Evolutionary conservation across 2,329 filamentous ascomycete genomes (phyloP), one percentile per base, ranked within the genome.

Genomic region (Talaromyces atroroseus): DNA sequence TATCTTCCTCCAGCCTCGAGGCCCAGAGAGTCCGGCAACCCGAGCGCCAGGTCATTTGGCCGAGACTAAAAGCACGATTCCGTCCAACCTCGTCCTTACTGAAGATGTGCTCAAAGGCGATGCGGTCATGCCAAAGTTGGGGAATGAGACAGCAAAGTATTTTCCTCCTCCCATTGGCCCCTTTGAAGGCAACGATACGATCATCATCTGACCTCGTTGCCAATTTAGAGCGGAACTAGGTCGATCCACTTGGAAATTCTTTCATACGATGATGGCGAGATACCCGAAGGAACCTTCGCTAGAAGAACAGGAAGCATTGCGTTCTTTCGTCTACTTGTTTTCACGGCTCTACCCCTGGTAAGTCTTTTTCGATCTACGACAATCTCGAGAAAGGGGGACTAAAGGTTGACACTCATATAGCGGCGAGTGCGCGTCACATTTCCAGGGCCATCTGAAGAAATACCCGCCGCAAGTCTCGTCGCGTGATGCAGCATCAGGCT

Each of bases 201-300:
- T 48, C 21, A 48, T 29, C 23, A 44, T 18, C 40, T 44, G 40
- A 23, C 20, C 12, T 47, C 44, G 11, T 29, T 42, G 36, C 3
- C 38, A 49, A 34, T 47, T 16, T 23, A 82, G 79, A 70, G 83
- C 81, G 59, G 84, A 87, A 69, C 75, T 87, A 26, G 84, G 84
- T 59, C 79, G 83, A 59, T 81, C 84, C 56, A 80, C 83, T 36
- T 87, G 84, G 84, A 84, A 85, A 65, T 77, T 85, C 61, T 78
- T 87, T 61, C 84, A 87, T 68, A 87, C 84, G 18, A 83, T 83
- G 58, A 84, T 87, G 75, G 82, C 82, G 53, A 78, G 82, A 61
- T 87, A 85, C 65, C 84, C 84, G 12, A 83, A 86, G 64, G 78
- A 80, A 58, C 84, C 84, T 2, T 82, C 80, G 0, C 69, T 74